phyloP scores from a whole-genome alignment of 805 yeast genomes.

The Zygotorulaspora sp. region DNA sequence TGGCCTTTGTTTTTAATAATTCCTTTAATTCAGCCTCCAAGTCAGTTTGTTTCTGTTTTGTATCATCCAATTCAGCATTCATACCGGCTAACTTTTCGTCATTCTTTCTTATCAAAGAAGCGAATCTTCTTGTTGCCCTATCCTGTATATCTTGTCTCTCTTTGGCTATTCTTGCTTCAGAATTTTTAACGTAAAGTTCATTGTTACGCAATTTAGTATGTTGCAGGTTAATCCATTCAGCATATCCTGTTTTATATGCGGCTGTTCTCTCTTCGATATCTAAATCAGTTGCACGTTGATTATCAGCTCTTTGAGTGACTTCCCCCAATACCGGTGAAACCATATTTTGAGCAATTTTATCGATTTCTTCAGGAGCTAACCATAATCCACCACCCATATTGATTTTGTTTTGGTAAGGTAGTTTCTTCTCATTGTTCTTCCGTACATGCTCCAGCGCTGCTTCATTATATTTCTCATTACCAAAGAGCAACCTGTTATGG shows the following conservation, averaged over 20 bases:
- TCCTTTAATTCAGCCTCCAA: conserved; percentile 41
- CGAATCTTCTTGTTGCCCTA: conserved; percentile 35
- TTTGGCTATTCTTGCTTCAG: conserved; percentile 45
- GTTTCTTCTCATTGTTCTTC: conserved; percentile 55
- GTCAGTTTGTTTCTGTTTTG: conserved; percentile 29
- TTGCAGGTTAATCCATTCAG: conserved; percentile 40
- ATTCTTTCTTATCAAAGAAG: conserved; percentile 33
- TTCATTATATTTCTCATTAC: conserved; percentile 56
- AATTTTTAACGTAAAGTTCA: conserved; percentile 38
- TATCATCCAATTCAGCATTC: conserved; percentile 41
- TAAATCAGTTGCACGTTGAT: conserved; percentile 58
- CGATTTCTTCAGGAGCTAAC: conserved; percentile 70
- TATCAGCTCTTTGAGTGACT: conserved; percentile 61
- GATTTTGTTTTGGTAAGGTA: conserved; percentile 50
- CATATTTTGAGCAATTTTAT: conserved; percentile 69
- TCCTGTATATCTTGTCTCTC: conserved; percentile 46
- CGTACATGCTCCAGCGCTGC: conserved; percentile 77
- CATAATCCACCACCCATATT: conserved; percentile 85
- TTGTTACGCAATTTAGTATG: conserved; percentile 36
- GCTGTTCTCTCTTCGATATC: conserved; percentile 38
- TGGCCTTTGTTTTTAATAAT: conserved; percentile 29
- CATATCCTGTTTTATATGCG: conserved; percentile 38
- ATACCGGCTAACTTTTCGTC: conserved; percentile 36
- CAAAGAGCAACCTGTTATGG: conserved; percentile 15
- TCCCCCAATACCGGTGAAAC: conserved; percentile 81